phyloP scores from a whole-genome alignment of 1,139 yeast species.

The Geotrichum candidum region DNA sequence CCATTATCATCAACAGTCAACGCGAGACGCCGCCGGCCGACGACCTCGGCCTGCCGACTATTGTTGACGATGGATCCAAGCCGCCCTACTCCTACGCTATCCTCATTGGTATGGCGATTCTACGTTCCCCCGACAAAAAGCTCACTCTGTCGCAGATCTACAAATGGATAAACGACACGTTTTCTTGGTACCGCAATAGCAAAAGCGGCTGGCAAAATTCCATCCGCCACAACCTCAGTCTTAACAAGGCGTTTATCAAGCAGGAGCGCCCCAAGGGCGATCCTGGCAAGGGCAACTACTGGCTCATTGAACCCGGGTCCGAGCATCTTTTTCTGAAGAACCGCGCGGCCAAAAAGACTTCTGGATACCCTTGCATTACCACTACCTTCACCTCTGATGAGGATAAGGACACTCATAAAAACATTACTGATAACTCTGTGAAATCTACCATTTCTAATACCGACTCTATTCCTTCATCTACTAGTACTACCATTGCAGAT shows the following conservation, averaged over 20 bases:
- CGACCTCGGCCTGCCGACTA: slow-evolving; percentile 39
- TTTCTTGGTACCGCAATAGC: slow-evolving; percentile 67
- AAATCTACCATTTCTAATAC: neutral
- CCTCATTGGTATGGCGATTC: slow-evolving; percentile 86
- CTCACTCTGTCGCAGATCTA: slow-evolving; percentile 88
- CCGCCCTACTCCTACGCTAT: slow-evolving; percentile 96
- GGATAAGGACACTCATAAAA: neutral
- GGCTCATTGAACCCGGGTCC: slow-evolving; percentile 82
- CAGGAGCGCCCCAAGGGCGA: slow-evolving; percentile 84
- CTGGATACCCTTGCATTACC: slow-evolving; percentile 5
- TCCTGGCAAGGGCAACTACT: slow-evolving; percentile 90
- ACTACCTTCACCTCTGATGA: slow-evolving; percentile 7
- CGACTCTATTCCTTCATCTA: neutral
- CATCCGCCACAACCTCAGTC: slow-evolving; percentile 75
- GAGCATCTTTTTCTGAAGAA: slow-evolving; percentile 75
- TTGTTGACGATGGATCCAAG: slow-evolving; percentile 48
- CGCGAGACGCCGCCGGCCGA: slow-evolving; percentile 32
- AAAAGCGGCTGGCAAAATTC: slow-evolving; percentile 96
- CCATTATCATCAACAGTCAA: neutral
- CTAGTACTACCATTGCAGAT: neutral
- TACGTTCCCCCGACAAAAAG: slow-evolving; percentile 72
- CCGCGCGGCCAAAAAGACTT: slow-evolving; percentile 16
- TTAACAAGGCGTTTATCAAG: slow-evolving; percentile 83
- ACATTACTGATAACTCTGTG: neutral
- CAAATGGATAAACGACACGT: slow-evolving; percentile 85